Conservation (phyloP, 2,329 filamentous ascomycete genomes). For the Drechslerella dactyloides region DNA sequence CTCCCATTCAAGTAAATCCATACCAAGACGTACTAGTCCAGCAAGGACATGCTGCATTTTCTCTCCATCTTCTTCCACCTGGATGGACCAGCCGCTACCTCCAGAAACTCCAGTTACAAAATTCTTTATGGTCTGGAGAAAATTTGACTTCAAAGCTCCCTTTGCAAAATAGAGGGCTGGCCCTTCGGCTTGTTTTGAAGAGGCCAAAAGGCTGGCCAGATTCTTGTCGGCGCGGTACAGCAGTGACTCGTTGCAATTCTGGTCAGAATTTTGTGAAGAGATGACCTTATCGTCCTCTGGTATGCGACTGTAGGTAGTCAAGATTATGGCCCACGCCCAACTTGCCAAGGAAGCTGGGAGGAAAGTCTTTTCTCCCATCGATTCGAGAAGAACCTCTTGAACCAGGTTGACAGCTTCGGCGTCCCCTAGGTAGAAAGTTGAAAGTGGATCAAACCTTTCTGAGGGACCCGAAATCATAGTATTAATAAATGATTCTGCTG, state of each 20-base stretch:
- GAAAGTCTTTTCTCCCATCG: constrained; percentile 35
- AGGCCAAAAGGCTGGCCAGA: constrained; percentile 50
- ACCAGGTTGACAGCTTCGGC: constrained; percentile 45
- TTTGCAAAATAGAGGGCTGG: constrained; percentile 48
- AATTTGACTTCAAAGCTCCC: constrained; percentile 50
- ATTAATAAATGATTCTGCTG: constrained; percentile 50
- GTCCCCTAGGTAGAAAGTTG: constrained; percentile 52
- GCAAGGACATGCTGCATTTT: constrained; percentile 57
- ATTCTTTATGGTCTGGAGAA: constrained; percentile 52
- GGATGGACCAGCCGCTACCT: constrained; percentile 53
- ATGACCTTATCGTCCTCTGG: constrained; percentile 25
- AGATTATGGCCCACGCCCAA: constrained; percentile 53
- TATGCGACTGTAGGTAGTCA: constrained; percentile 33
- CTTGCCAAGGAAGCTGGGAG: constrained; percentile 50
- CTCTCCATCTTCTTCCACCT: constrained; percentile 55
- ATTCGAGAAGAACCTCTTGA: constrained; percentile 52
- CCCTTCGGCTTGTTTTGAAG: constrained; percentile 49
- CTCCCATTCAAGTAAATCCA: constrained; percentile 57
- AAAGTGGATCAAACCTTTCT: constrained; percentile 36
- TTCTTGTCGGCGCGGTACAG: constrained; percentile 36
- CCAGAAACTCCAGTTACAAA: constrained; percentile 45
- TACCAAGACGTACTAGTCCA: constrained; percentile 56
- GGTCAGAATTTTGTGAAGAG: constrained; percentile 18
- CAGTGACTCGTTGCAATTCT: constrained; percentile 37
- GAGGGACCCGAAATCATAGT: constrained; percentile 33